Conservation (phyloP, 163 green algal species). For the Chlorella variabilis region DNA sequence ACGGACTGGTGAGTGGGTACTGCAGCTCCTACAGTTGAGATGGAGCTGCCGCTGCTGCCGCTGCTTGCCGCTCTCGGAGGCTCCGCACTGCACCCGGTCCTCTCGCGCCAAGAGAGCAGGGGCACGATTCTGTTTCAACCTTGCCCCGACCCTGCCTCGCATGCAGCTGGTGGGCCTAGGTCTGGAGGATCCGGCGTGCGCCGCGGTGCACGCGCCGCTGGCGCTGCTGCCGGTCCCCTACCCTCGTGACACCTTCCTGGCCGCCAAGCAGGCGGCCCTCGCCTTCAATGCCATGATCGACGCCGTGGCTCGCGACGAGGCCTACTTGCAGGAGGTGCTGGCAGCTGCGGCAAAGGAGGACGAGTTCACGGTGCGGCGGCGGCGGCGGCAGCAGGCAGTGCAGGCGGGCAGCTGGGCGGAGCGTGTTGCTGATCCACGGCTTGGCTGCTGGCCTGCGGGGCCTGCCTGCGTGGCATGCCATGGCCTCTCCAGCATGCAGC, state of each 20-base stretch:
- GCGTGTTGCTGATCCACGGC: too few species aligned
- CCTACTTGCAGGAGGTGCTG: slow-evolving; percentile 82
- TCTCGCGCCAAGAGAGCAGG: too few species aligned
- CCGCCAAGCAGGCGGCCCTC: slow-evolving; percentile 53
- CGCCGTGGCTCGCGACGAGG: slow-evolving; percentile 74
- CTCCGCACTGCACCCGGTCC: too few species aligned
- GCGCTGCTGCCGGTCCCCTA: slow-evolving; percentile 86
- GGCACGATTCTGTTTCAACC: too few species aligned
- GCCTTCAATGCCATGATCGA: slow-evolving; percentile 85
- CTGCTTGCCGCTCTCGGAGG: too few species aligned
- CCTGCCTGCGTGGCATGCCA: too few species aligned
- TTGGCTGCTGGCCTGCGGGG: too few species aligned
- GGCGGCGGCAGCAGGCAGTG: too few species aligned
- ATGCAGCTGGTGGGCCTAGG: slow-evolving; percentile 51
- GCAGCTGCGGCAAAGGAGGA: slow-evolving; percentile 73
- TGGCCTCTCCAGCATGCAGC: too few species aligned
- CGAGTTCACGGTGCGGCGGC: slow-evolving; percentile 76
- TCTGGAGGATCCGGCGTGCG: slow-evolving; percentile 14
- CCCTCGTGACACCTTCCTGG: slow-evolving; percentile 61
- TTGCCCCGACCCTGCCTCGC: not conserved
- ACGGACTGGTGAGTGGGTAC: slow-evolving; percentile 85
- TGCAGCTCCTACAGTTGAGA: too few species aligned
- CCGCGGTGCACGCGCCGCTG: slow-evolving; percentile 86
- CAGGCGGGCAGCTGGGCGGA: too few species aligned
- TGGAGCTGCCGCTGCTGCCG: too few species aligned